Evolutionary conservation across 352 stramenopile genomes (phyloP), one percentile per base, ranked within the genome.

Genomic region (Phytophthora syringae): DNA sequence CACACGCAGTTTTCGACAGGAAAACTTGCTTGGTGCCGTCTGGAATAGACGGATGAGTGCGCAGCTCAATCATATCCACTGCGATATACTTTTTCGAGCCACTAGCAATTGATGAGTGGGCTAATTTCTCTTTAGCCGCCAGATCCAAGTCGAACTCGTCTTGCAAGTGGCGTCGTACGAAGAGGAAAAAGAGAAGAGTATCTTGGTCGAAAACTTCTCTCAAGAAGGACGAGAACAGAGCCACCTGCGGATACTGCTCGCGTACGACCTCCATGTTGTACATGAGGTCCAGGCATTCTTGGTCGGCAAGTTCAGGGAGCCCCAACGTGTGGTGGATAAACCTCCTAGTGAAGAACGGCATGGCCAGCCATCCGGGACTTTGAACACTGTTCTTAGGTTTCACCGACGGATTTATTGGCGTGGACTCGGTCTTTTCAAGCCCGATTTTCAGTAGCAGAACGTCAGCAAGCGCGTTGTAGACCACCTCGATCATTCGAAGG

Each of bases 261-360:
- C 79, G 64, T n/a, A 22, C 53, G 1, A 73, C 30, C 40, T 93
- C 86, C 5, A 87, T 52, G 34, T 90, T 95, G 52, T 77, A 79
- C 45, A 92, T 72, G n/a, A 95, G 57, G 44, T 95, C 84, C 9
- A 92, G 30, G 18, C 72, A 82, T 16, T 95, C 84, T 64, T 95
- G 84, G 16, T 93, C 83, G 0, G 82, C 84, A 2, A 94, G 64
- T 25, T 77, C 51, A 2, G 64, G 48, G 1, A 92, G 56, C 5
- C 86, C 86, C 5, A 95, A 42, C 0, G 67, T 70, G 7, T 81
- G 80, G 2, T 81, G 71, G 0, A 95, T 50, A 37, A 82, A 84
- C 27, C 73, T 76, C 18, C 79, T 72, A 1, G 79, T 63, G n/a
- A 93, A 84, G 24, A 80, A 66, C 16, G 84, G 82, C 67, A 95